A percentile compares a stretch with the other conserved stretches of the same genome.
Conservation (phyloP, 2,329 filamentous ascomycete species). For the Triangularia verruculosa region DNA sequence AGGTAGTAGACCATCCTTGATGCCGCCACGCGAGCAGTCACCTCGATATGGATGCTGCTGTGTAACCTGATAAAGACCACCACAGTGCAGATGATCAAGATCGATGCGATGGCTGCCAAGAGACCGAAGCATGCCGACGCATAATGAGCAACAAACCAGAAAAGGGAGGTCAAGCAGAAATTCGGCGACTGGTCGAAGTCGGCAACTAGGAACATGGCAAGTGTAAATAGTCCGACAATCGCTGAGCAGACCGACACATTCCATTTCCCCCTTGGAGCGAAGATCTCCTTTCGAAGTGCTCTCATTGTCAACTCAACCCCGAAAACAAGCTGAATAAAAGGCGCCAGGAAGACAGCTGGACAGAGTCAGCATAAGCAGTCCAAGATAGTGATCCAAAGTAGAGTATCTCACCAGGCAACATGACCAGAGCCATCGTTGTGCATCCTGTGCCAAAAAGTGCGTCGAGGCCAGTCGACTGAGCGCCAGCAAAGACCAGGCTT, state of each 20-base stretch:
- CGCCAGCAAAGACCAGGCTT: conserved; percentile 54
- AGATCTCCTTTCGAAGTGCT: conserved; percentile 52
- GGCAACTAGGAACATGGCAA: conserved; percentile 59
- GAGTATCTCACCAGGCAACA: conserved; percentile 53
- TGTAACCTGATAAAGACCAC: conserved; percentile 57
- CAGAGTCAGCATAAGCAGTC: not conserved
- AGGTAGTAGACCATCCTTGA: conserved; percentile 70
- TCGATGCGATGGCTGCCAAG: conserved; percentile 47
- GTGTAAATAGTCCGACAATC: conserved; percentile 47
- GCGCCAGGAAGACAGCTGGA: conserved; percentile 63
- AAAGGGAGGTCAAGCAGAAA: conserved; percentile 64
- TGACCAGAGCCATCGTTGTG: conserved; percentile 51
- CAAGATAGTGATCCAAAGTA: not conserved
- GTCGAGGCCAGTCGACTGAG: conserved; percentile 54
- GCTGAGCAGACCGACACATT: conserved; percentile 56
- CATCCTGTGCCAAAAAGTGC: conserved; percentile 52
- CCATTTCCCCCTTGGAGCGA: conserved; percentile 58
- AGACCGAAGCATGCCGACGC: conserved; percentile 55
- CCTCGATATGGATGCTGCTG: conserved; percentile 52
- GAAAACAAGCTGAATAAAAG: conserved; percentile 64
- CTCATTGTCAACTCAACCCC: conserved; percentile 59
- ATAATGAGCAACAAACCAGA: conserved; percentile 64
- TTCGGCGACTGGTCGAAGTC: conserved; percentile 53
- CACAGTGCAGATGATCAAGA: conserved; percentile 49
- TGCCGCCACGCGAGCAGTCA: conserved; percentile 59